Evolutionary conservation across 2,329 filamentous ascomycete species (phyloP), one percentile per base, ranked within the genome.

Genomic region (Lomentospora prolificans): DNA sequence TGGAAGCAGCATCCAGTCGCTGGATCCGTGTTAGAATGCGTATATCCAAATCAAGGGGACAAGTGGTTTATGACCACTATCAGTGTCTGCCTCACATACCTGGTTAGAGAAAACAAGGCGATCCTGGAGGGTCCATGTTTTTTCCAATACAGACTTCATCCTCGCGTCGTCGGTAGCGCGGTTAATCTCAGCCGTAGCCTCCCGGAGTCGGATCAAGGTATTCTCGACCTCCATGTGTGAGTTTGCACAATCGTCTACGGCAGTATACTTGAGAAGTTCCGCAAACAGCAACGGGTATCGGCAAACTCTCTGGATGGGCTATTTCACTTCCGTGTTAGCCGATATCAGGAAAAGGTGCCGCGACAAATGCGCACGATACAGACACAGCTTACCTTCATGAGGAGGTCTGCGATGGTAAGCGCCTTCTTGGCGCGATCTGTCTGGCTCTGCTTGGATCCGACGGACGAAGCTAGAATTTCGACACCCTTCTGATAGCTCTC

Each of bases 281-380:
- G 84, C 79, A 64, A 97, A 91, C 2, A 97, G 75, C 3, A 99
- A 75, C 9, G 90, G 90, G 65, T 97, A 97, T 71, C 87, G 90
- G 73, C 90, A 95, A 22, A 96, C 81, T 56, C 92, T 81, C 70
- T 99, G 92, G 19, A 96, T 91, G 0, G 92, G 94, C 89, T 95
- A 55, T 17, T 39, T 39, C 12, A 14, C 31, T 55, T 56, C 61
- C 52, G 14, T 3, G 48, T 28, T 31, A 36, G 24, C 17, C 24
- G 12, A 36, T 10, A 46, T 17, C 7, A 14, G 14, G n/a, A n/a
- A n/a, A n/a, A n/a, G n/a, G n/a, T n/a, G n/a, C n/a, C n/a, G n/a
- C n/a, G n/a, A n/a, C n/a, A n/a, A n/a, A n/a, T n/a, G n/a, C n/a
- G n/a, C n/a, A n/a, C n/a, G n/a, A n/a, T n/a, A n/a, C n/a, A n/a